Percentiles rank a stretch among this genome's conserved stretches.
Evolutionary conservation across 1,139 yeast species (phyloP).

Genomic region (Ashbya aceris): DNA sequence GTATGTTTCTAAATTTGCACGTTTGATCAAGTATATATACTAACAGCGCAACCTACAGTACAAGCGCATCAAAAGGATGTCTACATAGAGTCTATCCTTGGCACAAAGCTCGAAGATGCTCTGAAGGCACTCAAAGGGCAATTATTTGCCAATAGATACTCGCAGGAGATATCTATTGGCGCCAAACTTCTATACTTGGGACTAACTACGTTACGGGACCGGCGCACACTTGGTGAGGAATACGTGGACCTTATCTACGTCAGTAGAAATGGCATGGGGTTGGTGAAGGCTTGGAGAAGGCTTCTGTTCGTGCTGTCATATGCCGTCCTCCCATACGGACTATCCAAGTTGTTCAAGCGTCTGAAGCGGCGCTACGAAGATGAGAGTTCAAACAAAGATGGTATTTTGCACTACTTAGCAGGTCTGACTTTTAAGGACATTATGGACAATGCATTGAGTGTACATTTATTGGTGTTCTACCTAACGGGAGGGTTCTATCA

Average conservation of each 20-base stretch:
- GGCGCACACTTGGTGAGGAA: slow-evolving; percentile 87
- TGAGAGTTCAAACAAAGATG: slow-evolving; percentile 18
- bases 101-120: slow-evolving; percentile 47
- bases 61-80: slow-evolving; percentile 86
- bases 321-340: slow-evolving; percentile 47
- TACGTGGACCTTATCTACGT: slow-evolving; percentile 80
- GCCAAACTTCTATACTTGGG: slow-evolving; percentile 55
- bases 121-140: slow-evolving; percentile 44
- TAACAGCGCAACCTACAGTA: slow-evolving; percentile 31
- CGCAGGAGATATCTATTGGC: slow-evolving; percentile 50
- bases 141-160: slow-evolving; percentile 54
- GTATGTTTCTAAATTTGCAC: slow-evolving; percentile 19
- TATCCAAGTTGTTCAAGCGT: slow-evolving; percentile 28
- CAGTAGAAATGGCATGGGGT: slow-evolving; percentile 37
- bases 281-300: slow-evolving; percentile 42
- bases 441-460: slow-evolving; percentile 45
- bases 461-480: slow-evolving; percentile 76
- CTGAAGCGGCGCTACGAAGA: slow-evolving; percentile 14
- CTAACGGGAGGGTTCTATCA: slow-evolving; percentile 74
- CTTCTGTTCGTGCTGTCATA: slow-evolving; percentile 46
- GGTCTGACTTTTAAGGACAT: slow-evolving; percentile 34
- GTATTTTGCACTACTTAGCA: slow-evolving; percentile 7
- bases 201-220: slow-evolving; percentile 65
- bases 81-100: slow-evolving; percentile 51
- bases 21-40: slow-evolving; percentile 1